These are phyloP conservation scores for Usnea hakonensis DNA, from an alignment of 495 filamentous ascomycete genomes.

Conservation along the genomic window DNA sequence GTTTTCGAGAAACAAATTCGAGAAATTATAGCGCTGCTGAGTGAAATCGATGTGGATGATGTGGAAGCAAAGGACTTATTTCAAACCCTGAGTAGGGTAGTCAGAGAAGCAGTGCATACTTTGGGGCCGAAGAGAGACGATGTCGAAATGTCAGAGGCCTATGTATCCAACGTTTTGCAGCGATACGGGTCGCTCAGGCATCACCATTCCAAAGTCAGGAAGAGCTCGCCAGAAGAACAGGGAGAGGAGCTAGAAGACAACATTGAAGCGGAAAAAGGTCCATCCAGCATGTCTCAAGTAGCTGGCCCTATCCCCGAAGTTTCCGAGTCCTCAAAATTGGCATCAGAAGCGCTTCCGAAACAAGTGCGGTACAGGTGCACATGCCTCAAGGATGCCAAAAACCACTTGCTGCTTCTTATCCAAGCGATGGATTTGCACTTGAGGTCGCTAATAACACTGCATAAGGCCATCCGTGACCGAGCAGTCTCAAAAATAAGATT, in stretches of 20 bases:
- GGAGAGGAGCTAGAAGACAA: background rate
- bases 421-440: background rate
- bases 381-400: background rate
- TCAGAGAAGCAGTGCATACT: background rate
- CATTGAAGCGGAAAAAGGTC: background rate
- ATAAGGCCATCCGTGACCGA: background rate
- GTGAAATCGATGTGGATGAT: background rate
- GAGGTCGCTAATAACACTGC: background rate
- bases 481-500: constrained; percentile 15
- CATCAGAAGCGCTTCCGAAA: background rate
- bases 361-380: background rate
- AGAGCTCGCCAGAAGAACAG: background rate
- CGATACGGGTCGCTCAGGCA: background rate
- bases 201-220: background rate
- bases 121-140: background rate
- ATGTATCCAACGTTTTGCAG: background rate
- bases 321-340: background rate
- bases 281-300: background rate
- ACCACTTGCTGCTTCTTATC: background rate
- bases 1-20: constrained; percentile 1
- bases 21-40: background rate
- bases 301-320: background rate
- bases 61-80: background rate
- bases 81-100: background rate
- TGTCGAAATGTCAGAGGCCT: background rate